phyloP scores from a whole-genome alignment of 2,329 filamentous ascomycete genomes.

The Ophiobolus disseminans region DNA sequence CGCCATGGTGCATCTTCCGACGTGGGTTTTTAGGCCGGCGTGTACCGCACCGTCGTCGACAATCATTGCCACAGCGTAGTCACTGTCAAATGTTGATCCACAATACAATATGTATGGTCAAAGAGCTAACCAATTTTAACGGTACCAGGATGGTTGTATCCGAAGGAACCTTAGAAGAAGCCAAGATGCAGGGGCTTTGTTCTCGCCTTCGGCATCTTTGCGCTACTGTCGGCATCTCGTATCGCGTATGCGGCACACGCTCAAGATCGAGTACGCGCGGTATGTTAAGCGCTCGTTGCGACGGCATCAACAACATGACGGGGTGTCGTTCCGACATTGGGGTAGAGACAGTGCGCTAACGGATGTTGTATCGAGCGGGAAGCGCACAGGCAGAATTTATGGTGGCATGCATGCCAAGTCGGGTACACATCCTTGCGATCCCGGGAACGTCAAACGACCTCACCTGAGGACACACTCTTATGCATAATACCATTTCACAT shows the following conservation, averaged over 20 bases:
- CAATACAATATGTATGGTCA: too few relatives aligned
- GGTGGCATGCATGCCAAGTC: conserved; percentile 6
- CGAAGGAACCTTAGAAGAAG: too few relatives aligned
- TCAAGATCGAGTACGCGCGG: background rate
- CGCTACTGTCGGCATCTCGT: background rate
- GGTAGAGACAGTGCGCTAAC: background rate
- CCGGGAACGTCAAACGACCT: background rate
- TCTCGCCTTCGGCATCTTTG: background rate
- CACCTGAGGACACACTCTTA: background rate
- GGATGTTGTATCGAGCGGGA: conserved; percentile 2
- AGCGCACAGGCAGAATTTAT: background rate
- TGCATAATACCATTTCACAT: background rate
- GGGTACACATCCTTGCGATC: background rate
- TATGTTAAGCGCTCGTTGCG: background rate
- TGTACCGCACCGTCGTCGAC: background rate
- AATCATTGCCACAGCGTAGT: background rate
- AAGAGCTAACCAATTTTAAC: too few relatives aligned
- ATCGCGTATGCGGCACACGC: background rate
- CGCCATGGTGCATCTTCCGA: conserved; percentile 17
- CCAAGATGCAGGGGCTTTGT: too few relatives aligned
- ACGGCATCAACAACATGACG: background rate
- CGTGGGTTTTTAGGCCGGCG: background rate
- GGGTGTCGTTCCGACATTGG: conserved; percentile 1
- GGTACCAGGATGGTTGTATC: background rate
- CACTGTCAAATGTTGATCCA: background rate